Evolutionary conservation across 345 rosid genomes (phyloP).

Genomic region (Limnanthes douglasii): DNA sequence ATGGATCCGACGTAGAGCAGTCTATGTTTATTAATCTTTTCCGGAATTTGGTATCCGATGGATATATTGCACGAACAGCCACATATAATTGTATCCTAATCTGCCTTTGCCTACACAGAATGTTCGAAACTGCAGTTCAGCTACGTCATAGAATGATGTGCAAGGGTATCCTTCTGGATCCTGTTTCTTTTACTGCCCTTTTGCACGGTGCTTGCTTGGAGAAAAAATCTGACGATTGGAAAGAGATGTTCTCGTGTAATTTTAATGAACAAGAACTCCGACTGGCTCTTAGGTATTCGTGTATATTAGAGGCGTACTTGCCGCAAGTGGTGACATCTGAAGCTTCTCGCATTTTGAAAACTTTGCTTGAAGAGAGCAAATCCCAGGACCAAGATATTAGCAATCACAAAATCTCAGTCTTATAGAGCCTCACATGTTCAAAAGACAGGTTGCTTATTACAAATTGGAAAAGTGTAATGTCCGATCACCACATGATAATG

Average conservation of each 20-base stretch:
- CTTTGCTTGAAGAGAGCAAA: constrained; percentile 17
- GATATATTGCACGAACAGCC: constrained; percentile 37
- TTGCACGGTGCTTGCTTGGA: constrained; percentile 52
- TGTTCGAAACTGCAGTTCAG: constrained; percentile 47
- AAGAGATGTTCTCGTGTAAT: constrained; percentile 16
- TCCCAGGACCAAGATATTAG: constrained; percentile 10
- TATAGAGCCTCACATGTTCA: too few species aligned
- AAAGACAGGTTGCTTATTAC: too few species aligned
- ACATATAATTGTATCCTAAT: constrained; percentile 44
- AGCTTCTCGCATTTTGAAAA: constrained; percentile 32
- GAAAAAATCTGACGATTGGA: constrained; percentile 43
- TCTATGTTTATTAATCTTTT: constrained; percentile 35
- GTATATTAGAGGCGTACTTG: constrained; percentile 20
- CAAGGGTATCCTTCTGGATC: constrained; percentile 45
- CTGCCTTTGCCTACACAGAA: constrained; percentile 48
- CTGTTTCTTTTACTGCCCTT: constrained; percentile 44
- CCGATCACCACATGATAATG: too few species aligned
- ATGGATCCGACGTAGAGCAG: constrained; percentile 9
- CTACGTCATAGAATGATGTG: constrained; percentile 33
- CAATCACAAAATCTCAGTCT: constrained; percentile 7
- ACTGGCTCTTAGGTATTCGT: constrained; percentile 31
- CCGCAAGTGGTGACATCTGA: constrained; percentile 25
- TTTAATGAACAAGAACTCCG: constrained; percentile 32
- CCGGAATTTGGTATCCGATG: constrained; percentile 41
- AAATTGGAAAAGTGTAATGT: too few species aligned